phyloP scores from a whole-genome alignment of 2,329 filamentous ascomycete species.

The Bipolaris bicolor region DNA sequence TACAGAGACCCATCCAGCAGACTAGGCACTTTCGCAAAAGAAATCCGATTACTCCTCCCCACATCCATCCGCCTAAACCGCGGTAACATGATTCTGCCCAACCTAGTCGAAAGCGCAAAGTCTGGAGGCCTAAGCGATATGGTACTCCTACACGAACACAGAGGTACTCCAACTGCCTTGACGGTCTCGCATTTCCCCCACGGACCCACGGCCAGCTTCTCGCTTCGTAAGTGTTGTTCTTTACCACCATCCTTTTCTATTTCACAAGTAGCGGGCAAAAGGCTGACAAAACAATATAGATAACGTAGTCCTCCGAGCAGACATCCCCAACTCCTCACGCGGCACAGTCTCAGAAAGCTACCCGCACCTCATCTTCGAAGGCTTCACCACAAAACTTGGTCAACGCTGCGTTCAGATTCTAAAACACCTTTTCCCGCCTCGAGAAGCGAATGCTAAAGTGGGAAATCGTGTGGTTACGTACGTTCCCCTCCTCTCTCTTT shows the following conservation, averaged over 20 bases:
- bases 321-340: conserved; percentile 85
- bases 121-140: conserved; percentile 82
- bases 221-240: conserved; percentile 57
- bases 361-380: conserved; percentile 93
- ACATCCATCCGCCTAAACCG: conserved; percentile 89
- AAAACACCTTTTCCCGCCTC: conserved; percentile 91
- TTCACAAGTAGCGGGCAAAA: too few relatives aligned
- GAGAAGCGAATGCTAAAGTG: conserved; percentile 78
- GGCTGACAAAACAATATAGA: conserved; percentile 45
- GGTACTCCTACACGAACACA: conserved; percentile 77
- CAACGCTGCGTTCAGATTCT: conserved; percentile 85
- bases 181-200: conserved; percentile 88
- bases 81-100: conserved; percentile 85
- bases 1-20: conserved; percentile 50
- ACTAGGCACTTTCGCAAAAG: conserved; percentile 89
- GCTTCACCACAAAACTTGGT: conserved; percentile 82
- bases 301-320: conserved; percentile 89
- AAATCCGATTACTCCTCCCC: conserved; percentile 81
- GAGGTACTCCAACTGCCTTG: conserved; percentile 84
- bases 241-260: neutral
- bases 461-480: conserved; percentile 77
- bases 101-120: conserved; percentile 82
- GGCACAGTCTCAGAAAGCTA: conserved; percentile 62
- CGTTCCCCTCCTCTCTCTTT: neutral
- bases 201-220: conserved; percentile 86